phyloP scores from a whole-genome alignment of 164 flowering plant genomes.

The Umbellularia californica region DNA sequence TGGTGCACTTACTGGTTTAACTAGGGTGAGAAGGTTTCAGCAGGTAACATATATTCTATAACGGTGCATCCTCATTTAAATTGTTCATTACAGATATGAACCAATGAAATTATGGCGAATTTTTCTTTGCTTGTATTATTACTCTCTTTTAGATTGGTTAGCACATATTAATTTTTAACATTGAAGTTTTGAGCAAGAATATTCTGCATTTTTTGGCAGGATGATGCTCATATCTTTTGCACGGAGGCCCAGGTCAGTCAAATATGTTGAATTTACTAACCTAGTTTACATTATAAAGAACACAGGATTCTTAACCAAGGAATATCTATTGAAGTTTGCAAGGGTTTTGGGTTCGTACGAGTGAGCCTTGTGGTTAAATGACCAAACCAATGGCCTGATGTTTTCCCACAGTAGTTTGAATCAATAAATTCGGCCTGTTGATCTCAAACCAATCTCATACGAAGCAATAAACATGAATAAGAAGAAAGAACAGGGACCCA shows the following conservation, averaged over 20 bases:
- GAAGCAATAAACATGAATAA: no score
- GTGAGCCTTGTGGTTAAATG: no score
- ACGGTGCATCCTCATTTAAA: background rate
- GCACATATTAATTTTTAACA: background rate
- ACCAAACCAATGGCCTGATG: no score
- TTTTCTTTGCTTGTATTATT: background rate
- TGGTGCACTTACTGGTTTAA: conserved; percentile 95
- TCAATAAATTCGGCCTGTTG: no score
- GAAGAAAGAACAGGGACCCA: no score
- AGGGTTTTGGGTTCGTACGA: no score
- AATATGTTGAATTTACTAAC: background rate
- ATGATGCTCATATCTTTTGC: conserved; percentile 99
- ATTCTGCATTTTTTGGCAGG: conserved; percentile 44
- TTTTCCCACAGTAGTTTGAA: no score
- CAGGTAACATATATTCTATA: conserved; percentile 47
- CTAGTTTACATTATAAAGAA: background rate
- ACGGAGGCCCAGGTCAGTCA: conserved; percentile 74
- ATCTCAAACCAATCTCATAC: no score
- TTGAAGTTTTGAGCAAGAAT: conserved; percentile 5
- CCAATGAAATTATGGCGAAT: background rate
- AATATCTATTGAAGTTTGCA: no score
- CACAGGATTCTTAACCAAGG: no score
- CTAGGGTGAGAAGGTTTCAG: conserved; percentile 97
- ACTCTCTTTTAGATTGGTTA: background rate
- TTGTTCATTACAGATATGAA: background rate